Base-by-base conservation (phyloP, 768 basidiomycete species). In the Trametes cinnabarina region DNA sequence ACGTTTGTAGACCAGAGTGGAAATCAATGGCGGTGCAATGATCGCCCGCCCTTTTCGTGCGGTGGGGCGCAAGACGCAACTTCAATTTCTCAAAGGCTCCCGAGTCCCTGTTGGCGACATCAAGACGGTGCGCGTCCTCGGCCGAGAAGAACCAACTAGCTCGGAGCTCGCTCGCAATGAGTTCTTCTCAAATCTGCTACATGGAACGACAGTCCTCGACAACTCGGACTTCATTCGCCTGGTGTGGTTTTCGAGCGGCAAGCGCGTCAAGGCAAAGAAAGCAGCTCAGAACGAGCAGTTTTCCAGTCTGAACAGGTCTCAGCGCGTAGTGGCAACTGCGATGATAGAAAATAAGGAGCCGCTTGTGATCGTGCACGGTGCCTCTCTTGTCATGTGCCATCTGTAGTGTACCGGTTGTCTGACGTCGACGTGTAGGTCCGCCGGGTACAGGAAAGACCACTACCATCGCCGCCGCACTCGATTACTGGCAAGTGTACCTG, bases 361-460 rank as follows among this genome's bases (percentile, higher is more conserved):
- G 1, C 22, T 77, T 4, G 68, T 78, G 3, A 65, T 79, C 19
- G 71, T 69, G 4, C 79, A 79, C 51, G 78, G 79, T 76, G 42
- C 20, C 67, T 39, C 4, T 43, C 3, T 5, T 15, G 3, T n/a
- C 20, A 25, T 9, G 32, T 11, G 35, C 12, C 30, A 32, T 12
- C 12, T 12, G 6, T 32, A 12, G 30, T n/a, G n/a, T n/a, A n/a
- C n/a, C n/a, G n/a, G n/a, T n/a, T n/a, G n/a, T n/a, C n/a, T n/a
- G n/a, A n/a, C n/a, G n/a, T n/a, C n/a, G n/a, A 9, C 22, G 19
- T 12, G 14, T n/a, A 60, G 76, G 63, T 1, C 77, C 76, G 32
- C 77, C 76, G 0, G 76, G 76, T 8, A 78, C 77, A 0, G 78
- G 78, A 0, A 79, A 79, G 64, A 79, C 78, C 2, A 72, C 72